Conservation (phyloP, 208 protist genomes). For the Endotrypanum monterogeii region DNA sequence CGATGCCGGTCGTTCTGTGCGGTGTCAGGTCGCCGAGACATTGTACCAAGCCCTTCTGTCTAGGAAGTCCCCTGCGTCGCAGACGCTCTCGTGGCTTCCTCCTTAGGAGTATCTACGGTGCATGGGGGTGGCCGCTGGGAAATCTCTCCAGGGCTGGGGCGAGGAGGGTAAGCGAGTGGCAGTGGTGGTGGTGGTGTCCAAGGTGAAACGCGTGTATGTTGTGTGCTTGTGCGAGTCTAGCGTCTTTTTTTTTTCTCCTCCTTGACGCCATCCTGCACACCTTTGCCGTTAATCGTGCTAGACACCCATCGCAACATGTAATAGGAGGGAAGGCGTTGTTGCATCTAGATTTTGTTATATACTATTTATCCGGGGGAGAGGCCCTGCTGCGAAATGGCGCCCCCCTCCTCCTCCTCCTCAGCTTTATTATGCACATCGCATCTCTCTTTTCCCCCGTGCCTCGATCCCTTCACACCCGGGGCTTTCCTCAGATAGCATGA, state of each 20-base stretch:
- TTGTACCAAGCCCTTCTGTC: conserved; percentile 31
- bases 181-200: background rate
- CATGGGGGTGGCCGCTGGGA: background rate
- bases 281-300: no score
- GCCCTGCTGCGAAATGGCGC: no score
- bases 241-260: no score
- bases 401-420: background rate
- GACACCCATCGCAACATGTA: no score
- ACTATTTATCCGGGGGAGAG: no score
- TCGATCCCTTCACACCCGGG: background rate
- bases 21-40: conserved; percentile 37
- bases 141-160: background rate
- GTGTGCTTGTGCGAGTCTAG: background rate
- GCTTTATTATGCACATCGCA: background rate
- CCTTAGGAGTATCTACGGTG: background rate
- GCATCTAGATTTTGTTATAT: no score
- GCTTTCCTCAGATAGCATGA: no score
- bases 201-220: background rate
- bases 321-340: no score
- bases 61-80: background rate
- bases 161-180: background rate
- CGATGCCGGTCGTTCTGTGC: conserved; percentile 35
- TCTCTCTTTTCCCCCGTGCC: conserved; percentile 4
- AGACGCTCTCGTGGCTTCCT: background rate
- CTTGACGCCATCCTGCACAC: no score